phyloP scores from a whole-genome alignment of 306 rosid species.

The Cercis canadensis region DNA sequence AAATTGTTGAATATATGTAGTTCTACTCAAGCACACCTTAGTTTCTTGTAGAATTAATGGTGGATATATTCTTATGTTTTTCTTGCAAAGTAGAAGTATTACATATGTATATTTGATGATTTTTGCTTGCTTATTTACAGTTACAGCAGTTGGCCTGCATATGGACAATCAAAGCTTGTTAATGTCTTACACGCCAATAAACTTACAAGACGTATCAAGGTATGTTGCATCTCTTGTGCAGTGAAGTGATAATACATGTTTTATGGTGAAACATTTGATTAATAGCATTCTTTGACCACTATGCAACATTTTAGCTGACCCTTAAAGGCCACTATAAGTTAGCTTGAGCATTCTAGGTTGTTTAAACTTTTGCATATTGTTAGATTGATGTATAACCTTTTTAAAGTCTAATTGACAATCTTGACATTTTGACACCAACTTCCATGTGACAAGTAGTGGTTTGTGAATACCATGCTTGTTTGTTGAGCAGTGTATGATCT shows the following conservation, averaged over 20 bases:
- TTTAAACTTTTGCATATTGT: slow-evolving; percentile 12
- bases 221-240: slow-evolving; percentile 36
- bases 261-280: slow-evolving; percentile 20
- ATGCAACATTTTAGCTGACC: slow-evolving; percentile 6
- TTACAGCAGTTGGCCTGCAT: slow-evolving; percentile 68
- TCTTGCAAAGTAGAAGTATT: no score
- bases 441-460: neutral
- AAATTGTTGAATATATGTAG: no score
- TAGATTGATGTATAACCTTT: neutral
- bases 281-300: slow-evolving; percentile 1
- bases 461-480: neutral
- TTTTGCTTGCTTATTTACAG: slow-evolving; percentile 45
- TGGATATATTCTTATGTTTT: no score
- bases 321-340: no score
- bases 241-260: slow-evolving; percentile 5
- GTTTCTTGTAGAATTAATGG: no score
- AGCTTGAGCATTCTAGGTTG: slow-evolving; percentile 5
- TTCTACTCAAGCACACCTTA: no score
- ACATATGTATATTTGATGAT: neutral
- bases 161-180: slow-evolving; percentile 94
- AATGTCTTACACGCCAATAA: slow-evolving; percentile 90
- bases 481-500: neutral
- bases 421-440: neutral
- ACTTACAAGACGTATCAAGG: slow-evolving; percentile 73
- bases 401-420: neutral